Conservation (phyloP, 129 eudicot genomes). For the Ambrosia trifida region DNA sequence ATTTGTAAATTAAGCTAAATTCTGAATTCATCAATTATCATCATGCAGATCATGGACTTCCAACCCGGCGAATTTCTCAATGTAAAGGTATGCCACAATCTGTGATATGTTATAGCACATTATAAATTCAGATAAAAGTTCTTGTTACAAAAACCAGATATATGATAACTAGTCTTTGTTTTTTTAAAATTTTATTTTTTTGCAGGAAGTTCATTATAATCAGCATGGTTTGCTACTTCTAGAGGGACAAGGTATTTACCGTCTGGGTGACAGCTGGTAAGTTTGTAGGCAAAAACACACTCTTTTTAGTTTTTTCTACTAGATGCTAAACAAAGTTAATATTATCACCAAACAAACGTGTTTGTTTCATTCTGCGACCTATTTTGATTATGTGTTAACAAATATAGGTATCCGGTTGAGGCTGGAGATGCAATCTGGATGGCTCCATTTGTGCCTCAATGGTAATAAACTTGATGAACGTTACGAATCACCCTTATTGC, state of each 20-base stretch:
- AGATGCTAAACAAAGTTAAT: neutral
- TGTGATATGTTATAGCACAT: neutral
- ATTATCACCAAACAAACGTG: neutral
- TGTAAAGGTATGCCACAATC: conserved; percentile 64
- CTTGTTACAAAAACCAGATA: neutral
- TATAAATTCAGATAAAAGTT: neutral
- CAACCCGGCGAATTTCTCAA: conserved; percentile 97
- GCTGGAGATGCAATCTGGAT: conserved; percentile 98
- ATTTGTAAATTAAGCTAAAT: neutral
- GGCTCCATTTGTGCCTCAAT: conserved; percentile 99
- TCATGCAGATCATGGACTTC: conserved; percentile 93
- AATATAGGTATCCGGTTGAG: conserved; percentile 82
- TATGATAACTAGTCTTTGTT: conserved; percentile 1
- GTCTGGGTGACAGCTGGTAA: conserved; percentile 93
- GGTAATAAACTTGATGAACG: conserved; percentile 44
- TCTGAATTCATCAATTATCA: neutral
- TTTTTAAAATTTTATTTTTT: conserved; percentile 11
- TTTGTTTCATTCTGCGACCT: neutral
- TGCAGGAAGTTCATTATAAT: conserved; percentile 94
- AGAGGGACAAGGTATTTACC: conserved; percentile 95
- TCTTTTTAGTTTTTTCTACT: neutral
- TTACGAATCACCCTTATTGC: conserved; percentile 7
- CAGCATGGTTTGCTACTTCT: conserved; percentile 94
- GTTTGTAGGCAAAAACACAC: conserved; percentile 16
- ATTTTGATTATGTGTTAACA: conserved; percentile 3